These are phyloP conservation scores for Myxozyma nipponensis DNA, from an alignment of 805 yeast genomes.

Conservation along the genomic window DNA sequence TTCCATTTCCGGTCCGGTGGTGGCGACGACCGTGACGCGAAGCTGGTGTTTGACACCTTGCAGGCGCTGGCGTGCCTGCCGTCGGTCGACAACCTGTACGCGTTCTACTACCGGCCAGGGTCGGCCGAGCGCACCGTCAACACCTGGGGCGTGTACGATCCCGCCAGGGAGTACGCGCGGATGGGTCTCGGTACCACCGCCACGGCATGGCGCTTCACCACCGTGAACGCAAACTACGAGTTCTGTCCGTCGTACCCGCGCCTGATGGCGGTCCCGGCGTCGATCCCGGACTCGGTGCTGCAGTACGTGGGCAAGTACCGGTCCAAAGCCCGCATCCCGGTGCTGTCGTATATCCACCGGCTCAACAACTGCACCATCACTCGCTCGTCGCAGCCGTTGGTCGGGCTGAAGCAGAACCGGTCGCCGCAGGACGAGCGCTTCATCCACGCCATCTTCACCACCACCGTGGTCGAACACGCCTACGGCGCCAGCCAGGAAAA, in stretches of 20 bases:
- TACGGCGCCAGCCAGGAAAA: conserved; percentile 46
- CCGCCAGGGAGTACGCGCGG: conserved; percentile 61
- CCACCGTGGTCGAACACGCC: conserved; percentile 43
- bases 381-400: conserved; percentile 88
- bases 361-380: conserved; percentile 64
- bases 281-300: conserved; percentile 75
- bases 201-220: conserved; percentile 63
- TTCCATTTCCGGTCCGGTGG: conserved; percentile 53
- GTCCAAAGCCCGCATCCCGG: conserved; percentile 82
- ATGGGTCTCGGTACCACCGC: conserved; percentile 50
- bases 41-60: conserved; percentile 69
- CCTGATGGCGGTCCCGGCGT: conserved; percentile 62
- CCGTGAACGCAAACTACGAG: conserved; percentile 51
- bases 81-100: conserved; percentile 61
- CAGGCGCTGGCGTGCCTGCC: conserved; percentile 59
- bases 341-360: conserved; percentile 68
- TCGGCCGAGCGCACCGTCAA: conserved; percentile 57
- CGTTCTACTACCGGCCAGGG: conserved; percentile 76
- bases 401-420: conserved; percentile 81
- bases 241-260: conserved; percentile 76
- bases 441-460: conserved; percentile 65
- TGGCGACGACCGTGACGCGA: conserved; percentile 53
- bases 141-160: conserved; percentile 72
- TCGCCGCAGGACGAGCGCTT: conserved; percentile 89
- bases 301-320: conserved; percentile 81